Percentiles rank a stretch among this genome's conserved stretches.
Conservation (phyloP, 2,329 filamentous ascomycete species). For the Neonectria faginata region DNA sequence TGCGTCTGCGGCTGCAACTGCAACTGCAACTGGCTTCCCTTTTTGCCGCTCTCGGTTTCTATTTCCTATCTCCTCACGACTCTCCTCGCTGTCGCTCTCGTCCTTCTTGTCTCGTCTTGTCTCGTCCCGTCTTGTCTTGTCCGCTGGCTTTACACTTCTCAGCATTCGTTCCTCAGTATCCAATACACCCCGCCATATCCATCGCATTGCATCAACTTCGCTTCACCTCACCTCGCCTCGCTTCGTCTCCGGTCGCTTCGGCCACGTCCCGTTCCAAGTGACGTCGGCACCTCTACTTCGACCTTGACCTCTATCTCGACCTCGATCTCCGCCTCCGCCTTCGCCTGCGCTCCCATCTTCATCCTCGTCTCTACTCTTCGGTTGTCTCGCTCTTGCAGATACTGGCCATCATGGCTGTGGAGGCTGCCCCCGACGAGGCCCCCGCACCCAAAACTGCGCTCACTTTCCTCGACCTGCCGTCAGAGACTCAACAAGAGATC, state of each 20-base stretch:
- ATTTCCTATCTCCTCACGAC: conserved; percentile 8
- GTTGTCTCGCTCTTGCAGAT: conserved; percentile 24
- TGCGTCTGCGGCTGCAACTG: conserved; percentile 20
- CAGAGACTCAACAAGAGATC: conserved; percentile 63
- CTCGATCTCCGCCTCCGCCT: not conserved
- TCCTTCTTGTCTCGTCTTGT: not conserved
- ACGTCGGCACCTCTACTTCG: not conserved
- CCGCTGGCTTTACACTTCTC: not conserved
- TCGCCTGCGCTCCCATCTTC: conserved; percentile 1
- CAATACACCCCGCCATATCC: conserved; percentile 18
- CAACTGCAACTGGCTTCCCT: conserved; percentile 26
- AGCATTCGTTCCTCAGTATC: not conserved
- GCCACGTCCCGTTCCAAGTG: conserved; percentile 14
- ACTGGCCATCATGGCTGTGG: conserved; percentile 51
- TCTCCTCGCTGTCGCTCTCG: not conserved
- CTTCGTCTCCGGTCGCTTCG: conserved; percentile 1
- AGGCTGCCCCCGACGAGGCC: conserved; percentile 48
- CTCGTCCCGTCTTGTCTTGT: not conserved
- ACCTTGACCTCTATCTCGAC: not conserved
- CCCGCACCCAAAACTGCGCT: conserved; percentile 37
- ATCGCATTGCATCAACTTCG: conserved; percentile 20
- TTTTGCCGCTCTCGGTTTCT: conserved; percentile 32
- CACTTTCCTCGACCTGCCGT: conserved; percentile 57
- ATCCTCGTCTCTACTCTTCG: conserved; percentile 5
- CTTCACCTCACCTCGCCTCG: conserved; percentile 1